Evolutionary conservation across 2,329 filamentous ascomycete species (phyloP).

Genomic region (Diaporthe vaccinii): DNA sequence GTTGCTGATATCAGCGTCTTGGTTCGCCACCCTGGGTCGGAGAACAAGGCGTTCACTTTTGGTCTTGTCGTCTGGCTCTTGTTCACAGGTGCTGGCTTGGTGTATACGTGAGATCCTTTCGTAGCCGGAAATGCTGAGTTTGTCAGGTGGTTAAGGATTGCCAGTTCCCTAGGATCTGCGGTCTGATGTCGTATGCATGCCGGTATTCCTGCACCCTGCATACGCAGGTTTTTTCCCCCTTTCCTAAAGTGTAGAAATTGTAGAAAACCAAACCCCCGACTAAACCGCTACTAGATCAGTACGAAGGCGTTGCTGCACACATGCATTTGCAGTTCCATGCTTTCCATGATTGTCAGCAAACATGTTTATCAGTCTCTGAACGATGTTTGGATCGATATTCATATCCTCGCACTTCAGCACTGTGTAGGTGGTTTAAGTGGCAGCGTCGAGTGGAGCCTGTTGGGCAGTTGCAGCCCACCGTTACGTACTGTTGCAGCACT

Average conservation of each 20-base stretch:
- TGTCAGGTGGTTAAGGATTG: not conserved
- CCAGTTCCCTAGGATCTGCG: no score
- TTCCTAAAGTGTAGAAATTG: no score
- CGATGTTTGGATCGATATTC: not conserved
- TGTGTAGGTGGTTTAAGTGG: not conserved
- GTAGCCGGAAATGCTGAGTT: not conserved
- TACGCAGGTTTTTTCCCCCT: no score
- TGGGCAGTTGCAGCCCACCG: constrained; percentile 17
- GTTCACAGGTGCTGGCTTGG: not conserved
- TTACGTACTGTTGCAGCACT: not conserved
- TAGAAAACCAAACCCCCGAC: no score
- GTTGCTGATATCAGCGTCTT: constrained; percentile 13
- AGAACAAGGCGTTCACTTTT: constrained; percentile 8
- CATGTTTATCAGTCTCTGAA: not conserved
- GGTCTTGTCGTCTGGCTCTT: not conserved
- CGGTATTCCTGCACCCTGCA: no score
- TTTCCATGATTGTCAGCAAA: not conserved
- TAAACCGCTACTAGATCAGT: no score
- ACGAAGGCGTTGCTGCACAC: no score
- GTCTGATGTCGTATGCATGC: no score
- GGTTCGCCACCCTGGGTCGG: not conserved
- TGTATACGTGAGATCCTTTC: not conserved
- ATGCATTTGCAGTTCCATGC: no score
- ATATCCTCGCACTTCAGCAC: not conserved
- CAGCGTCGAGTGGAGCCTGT: not conserved